Percentiles rank a stretch among this genome's conserved stretches.
Evolutionary conservation across 169 alveolate species (phyloP).

Genomic region (Ichthyophthirius multifiliis): DNA sequence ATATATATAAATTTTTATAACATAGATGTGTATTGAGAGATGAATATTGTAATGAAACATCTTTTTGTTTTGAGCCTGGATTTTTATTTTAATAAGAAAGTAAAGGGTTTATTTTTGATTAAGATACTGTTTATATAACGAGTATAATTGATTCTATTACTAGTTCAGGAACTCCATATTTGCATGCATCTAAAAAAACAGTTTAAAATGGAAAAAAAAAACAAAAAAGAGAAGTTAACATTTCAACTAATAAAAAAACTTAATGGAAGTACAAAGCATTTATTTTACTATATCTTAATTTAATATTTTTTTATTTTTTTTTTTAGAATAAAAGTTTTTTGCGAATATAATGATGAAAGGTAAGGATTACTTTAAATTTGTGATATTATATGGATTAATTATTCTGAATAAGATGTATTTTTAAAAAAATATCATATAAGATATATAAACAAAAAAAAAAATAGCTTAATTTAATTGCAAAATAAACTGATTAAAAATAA

Average conservation of each 20-base stretch:
- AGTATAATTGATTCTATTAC: conserved; percentile 9
- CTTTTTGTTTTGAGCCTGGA: conserved; percentile 2
- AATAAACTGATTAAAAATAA: neutral
- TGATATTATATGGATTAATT: conserved; percentile 27
- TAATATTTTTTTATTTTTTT: no score
- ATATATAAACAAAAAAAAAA: no score
- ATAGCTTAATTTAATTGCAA: neutral
- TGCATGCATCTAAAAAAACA: neutral
- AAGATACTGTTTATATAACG: conserved; percentile 21
- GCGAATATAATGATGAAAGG: conserved; percentile 24
- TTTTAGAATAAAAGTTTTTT: conserved; percentile 12
- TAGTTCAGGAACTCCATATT: conserved; percentile 18
- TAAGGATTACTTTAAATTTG: conserved; percentile 8
- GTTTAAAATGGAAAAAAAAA: no score
- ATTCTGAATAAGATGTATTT: conserved; percentile 19
- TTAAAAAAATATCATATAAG: no score
- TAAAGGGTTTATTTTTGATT: conserved; percentile 14
- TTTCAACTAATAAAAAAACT: conserved; percentile 22
- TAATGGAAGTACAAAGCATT: no score
- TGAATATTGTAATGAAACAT: conserved; percentile 25
- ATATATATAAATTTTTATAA: neutral
- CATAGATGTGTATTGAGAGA: neutral
- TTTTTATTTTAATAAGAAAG: conserved; percentile 13
- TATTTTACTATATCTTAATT: no score
- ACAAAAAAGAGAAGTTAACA: conserved; percentile 19